phyloP scores from a whole-genome alignment of 768 basidiomycete species.

The Pleurotus ostreatus region DNA sequence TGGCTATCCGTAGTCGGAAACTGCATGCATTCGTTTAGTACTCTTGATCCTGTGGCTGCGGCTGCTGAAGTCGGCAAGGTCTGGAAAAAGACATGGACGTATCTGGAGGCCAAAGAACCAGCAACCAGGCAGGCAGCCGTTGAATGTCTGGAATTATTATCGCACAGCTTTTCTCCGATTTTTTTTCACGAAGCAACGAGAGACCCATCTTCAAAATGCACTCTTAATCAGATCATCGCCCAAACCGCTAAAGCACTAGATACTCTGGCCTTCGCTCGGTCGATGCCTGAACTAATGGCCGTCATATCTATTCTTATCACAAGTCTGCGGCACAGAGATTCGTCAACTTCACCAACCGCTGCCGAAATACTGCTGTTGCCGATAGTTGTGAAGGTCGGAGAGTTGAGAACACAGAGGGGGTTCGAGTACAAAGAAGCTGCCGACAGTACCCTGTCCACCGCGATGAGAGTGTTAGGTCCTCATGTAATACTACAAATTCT shows the following conservation, averaged over 20 bases:
- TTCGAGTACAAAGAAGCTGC: conserved; percentile 92
- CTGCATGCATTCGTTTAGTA: conserved; percentile 62
- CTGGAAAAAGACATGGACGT: conserved; percentile 75
- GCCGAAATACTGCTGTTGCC: conserved; percentile 69
- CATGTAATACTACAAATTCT: conserved; percentile 67
- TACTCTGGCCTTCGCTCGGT: conserved; percentile 65
- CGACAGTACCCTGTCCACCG: conserved; percentile 72
- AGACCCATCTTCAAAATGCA: conserved; percentile 42
- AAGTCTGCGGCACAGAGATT: conserved; percentile 50
- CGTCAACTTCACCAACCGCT: conserved; percentile 43
- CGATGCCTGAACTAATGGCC: conserved; percentile 77
- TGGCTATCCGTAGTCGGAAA: conserved; percentile 80
- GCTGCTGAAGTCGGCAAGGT: conserved; percentile 53
- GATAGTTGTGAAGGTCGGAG: conserved; percentile 66
- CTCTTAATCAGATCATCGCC: conserved; percentile 58
- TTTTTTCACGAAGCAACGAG: conserved; percentile 51
- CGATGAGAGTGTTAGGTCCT: conserved; percentile 85
- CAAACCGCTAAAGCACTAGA: conserved; percentile 68
- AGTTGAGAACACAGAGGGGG: conserved; percentile 68
- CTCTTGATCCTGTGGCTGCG: conserved; percentile 44
- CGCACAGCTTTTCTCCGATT: conserved; percentile 66
- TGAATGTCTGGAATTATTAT: conserved; percentile 56
- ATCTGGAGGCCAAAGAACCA: conserved; percentile 67
- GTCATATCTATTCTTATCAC: conserved; percentile 68
- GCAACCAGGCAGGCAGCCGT: conserved; percentile 61